Evolutionary conservation across 2,329 filamentous ascomycete genomes (phyloP).

Genomic region (Escovopsis weberi): DNA sequence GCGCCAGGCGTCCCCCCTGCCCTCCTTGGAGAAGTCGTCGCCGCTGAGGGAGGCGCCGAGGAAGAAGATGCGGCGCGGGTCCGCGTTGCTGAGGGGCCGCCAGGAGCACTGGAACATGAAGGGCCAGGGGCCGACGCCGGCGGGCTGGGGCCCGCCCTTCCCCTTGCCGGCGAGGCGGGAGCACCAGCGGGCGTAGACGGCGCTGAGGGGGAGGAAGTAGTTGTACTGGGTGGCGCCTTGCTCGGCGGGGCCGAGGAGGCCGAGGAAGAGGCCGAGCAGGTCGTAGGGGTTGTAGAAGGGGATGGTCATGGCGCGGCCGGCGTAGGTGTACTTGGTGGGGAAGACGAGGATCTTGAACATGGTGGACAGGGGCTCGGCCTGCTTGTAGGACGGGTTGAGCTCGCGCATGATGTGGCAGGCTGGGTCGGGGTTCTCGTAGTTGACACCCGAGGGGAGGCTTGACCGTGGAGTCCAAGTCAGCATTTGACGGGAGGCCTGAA

Average conservation of each 20-base stretch:
- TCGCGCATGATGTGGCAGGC: neutral
- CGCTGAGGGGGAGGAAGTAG: constrained; percentile 4
- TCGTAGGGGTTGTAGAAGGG: constrained; percentile 4
- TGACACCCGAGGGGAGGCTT: neutral
- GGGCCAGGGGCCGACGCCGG: constrained; percentile 2
- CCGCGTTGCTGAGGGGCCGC: neutral
- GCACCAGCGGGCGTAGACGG: constrained; percentile 2
- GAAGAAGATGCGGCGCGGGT: constrained; percentile 1
- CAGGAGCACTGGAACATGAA: constrained; percentile 5
- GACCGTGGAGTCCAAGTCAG: no score
- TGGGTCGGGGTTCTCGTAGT: neutral
- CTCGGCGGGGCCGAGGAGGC: constrained; percentile 2
- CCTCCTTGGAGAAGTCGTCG: neutral
- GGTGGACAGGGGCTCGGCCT: neutral
- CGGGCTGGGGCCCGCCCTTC: neutral
- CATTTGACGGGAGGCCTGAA: no score
- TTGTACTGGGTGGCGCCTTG: constrained; percentile 1
- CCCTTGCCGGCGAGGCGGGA: neutral
- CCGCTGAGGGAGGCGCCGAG: constrained; percentile 2
- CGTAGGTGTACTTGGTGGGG: neutral
- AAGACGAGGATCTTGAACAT: no score
- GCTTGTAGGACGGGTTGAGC: neutral
- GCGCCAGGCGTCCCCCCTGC: neutral
- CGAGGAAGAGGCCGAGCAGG: constrained; percentile 4
- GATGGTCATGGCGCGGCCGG: neutral